Conservation (phyloP, 2,329 filamentous ascomycete species). For the Ophiostoma ips region DNA sequence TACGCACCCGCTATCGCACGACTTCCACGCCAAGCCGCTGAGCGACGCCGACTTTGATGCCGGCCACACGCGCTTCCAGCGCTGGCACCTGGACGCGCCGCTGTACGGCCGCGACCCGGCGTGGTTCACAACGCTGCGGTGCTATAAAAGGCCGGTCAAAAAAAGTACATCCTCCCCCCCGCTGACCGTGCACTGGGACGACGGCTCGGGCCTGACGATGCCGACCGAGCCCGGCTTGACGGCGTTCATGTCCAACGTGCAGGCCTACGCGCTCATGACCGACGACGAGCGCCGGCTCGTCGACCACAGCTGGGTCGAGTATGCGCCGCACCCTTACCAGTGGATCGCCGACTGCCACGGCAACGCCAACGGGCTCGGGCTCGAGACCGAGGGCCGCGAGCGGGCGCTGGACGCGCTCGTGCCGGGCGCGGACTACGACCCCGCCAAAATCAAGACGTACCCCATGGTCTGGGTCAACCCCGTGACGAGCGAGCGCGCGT, state of each 20-base stretch:
- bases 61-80: no score
- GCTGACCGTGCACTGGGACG: constrained; percentile 19
- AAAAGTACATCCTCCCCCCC: no score
- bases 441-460: constrained; percentile 23
- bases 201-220: constrained; percentile 22
- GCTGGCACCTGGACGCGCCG: no score
- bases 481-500: constrained; percentile 25
- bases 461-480: constrained; percentile 34
- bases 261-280: constrained; percentile 26
- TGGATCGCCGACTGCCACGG: constrained; percentile 29
- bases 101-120: no score
- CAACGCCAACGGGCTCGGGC: constrained; percentile 22
- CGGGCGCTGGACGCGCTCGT: no score
- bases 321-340: constrained; percentile 31
- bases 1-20: no score
- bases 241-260: constrained; percentile 29
- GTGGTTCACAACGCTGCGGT: no score
- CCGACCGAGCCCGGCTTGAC: constrained; percentile 28
- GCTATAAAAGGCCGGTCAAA: no score
- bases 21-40: no score
- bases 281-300: constrained; percentile 26
- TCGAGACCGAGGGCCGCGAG: no score
- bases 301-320: constrained; percentile 32
- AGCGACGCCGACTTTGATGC: no score
- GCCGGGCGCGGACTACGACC: constrained; percentile 18